A percentile compares a stretch with the other conserved stretches of the same genome.
Conservation (phyloP, 2,329 filamentous ascomycete genomes). For the Fusarium albosuccineum region DNA sequence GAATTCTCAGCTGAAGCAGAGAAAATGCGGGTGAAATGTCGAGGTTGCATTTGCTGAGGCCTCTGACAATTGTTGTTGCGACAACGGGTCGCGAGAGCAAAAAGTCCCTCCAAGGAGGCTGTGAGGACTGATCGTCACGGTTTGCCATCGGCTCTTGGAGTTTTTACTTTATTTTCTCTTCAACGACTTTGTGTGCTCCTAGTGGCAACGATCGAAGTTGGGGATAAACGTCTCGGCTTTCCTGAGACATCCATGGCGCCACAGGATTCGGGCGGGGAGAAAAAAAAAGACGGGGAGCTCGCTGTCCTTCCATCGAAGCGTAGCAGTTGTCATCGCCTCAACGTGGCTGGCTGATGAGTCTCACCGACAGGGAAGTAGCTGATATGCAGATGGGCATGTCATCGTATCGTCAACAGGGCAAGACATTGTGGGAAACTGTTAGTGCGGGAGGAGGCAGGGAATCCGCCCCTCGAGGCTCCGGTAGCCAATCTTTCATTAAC, state of each 20-base stretch:
- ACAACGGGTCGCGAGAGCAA: not conserved
- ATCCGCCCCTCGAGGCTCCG: conserved; percentile 6
- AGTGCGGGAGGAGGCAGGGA: not conserved
- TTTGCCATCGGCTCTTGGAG: not conserved
- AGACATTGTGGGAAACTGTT: not conserved
- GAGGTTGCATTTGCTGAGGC: not conserved
- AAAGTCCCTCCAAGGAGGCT: not conserved
- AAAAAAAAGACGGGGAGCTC: not conserved
- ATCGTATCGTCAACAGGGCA: not conserved
- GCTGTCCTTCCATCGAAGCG: not conserved
- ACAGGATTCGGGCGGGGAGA: not conserved
- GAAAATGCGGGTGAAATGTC: not conserved
- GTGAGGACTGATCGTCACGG: not conserved
- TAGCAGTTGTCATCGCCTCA: conserved; percentile 4
- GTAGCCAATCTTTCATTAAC: conserved; percentile 42
- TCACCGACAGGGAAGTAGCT: not conserved
- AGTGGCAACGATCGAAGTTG: not conserved
- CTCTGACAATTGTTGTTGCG: conserved; percentile 10
- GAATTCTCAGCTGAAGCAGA: conserved; percentile 4
- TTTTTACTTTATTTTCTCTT: not conserved
- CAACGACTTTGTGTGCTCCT: not conserved
- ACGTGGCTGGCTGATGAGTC: conserved; percentile 23
- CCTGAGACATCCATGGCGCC: not conserved
- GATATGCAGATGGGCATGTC: not conserved
- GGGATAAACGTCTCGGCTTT: not conserved